Evolutionary conservation across 257 asterid genomes (phyloP).

Genomic region (Anisodus tanguticus): DNA sequence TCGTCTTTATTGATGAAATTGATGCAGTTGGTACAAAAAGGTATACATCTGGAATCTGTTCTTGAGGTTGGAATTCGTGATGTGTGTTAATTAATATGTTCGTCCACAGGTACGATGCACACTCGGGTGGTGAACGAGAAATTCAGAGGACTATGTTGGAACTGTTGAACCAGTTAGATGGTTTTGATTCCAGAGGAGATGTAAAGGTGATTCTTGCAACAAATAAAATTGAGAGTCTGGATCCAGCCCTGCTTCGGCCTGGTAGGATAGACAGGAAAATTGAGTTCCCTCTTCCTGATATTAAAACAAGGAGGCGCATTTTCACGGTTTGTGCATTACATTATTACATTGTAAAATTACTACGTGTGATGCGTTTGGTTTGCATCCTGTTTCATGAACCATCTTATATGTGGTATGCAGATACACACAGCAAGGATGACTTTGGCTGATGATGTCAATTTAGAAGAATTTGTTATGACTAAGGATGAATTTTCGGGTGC

Average conservation of each 20-base stretch:
- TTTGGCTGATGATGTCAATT: conserved; percentile 87
- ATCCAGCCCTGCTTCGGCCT: conserved; percentile 91
- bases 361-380: not conserved
- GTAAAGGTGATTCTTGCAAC: conserved; percentile 95
- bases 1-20: conserved; percentile 94
- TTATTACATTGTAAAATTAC: not conserved
- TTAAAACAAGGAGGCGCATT: conserved; percentile 84
- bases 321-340: conserved; percentile 61
- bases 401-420: conserved; percentile 46
- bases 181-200: conserved; percentile 95
- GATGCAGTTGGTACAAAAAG: conserved; percentile 96
- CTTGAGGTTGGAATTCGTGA: conserved; percentile 18
- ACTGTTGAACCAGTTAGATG: conserved; percentile 86
- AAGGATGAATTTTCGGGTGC: conserved; percentile 97
- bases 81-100: conserved; percentile 28
- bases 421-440: conserved; percentile 95
- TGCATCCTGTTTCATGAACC: not conserved
- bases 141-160: conserved; percentile 98
- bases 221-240: conserved; percentile 86
- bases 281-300: conserved; percentile 93
- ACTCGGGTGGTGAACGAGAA: conserved; percentile 98
- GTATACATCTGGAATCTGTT: conserved; percentile 40
- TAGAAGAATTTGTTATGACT: conserved; percentile 94
- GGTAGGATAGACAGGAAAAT: conserved; percentile 93
- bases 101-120: conserved; percentile 77